A percentile compares a stretch with the other conserved stretches of the same genome.
Conservation (phyloP, 1,139 yeast genomes). For the Suhomyces bribrorum region DNA sequence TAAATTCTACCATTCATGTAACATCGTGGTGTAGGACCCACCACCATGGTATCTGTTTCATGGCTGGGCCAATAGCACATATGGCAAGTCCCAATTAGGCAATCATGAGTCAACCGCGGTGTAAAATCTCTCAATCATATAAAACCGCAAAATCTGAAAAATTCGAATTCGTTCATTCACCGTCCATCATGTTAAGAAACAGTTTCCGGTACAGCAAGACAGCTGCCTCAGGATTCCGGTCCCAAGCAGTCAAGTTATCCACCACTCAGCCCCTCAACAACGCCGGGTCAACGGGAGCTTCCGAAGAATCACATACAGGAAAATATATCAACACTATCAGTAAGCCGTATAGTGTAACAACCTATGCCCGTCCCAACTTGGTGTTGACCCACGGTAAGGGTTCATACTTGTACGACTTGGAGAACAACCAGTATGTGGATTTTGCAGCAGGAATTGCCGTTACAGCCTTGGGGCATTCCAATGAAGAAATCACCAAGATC, state of each 20-base stretch:
- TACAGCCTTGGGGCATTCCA: slow-evolving; percentile 87
- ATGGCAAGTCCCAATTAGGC: slow-evolving; percentile 24
- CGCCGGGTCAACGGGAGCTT: slow-evolving; percentile 20
- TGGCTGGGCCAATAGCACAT: no score
- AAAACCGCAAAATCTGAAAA: slow-evolving; percentile 2
- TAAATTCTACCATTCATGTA: no score
- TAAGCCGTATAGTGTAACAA: slow-evolving; percentile 69
- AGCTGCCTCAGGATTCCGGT: background rate
- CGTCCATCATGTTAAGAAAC: slow-evolving; percentile 14
- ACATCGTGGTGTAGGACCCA: no score
- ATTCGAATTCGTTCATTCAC: background rate
- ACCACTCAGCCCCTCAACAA: slow-evolving; percentile 8
- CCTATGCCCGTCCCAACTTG: slow-evolving; percentile 77
- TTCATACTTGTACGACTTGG: slow-evolving; percentile 72
- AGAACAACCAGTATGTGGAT: slow-evolving; percentile 77
- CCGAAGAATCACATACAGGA: slow-evolving; percentile 26
- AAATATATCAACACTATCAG: slow-evolving; percentile 36
- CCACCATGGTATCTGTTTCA: background rate
- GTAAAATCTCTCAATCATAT: slow-evolving; percentile 32
- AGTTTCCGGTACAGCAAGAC: slow-evolving; percentile 6
- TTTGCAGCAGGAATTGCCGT: slow-evolving; percentile 97
- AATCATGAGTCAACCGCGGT: slow-evolving; percentile 43
- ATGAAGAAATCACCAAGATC: slow-evolving; percentile 70
- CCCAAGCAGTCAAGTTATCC: background rate
- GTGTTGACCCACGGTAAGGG: slow-evolving; percentile 75